phyloP scores from a whole-genome alignment of 202 grass and related monocot genomes.

The Schoenoplectus tabernaemontani region DNA sequence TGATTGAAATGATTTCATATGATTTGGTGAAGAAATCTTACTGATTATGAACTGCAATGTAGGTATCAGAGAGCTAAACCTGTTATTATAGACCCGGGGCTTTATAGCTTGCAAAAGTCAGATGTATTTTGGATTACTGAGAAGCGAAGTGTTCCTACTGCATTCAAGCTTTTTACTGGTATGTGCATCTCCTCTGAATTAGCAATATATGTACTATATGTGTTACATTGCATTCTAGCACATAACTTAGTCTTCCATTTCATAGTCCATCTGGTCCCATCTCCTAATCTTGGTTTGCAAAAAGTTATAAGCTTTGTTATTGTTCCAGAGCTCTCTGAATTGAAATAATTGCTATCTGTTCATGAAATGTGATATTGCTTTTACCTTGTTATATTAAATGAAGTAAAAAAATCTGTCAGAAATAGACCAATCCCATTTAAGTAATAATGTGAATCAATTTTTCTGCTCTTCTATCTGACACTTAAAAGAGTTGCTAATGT shows the following conservation, averaged over 20 bases:
- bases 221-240: not conserved
- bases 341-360: not conserved
- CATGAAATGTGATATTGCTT: not conserved
- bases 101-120: constrained; percentile 80
- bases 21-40: not conserved
- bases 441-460: not conserved
- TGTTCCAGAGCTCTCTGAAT: not conserved
- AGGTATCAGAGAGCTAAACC: constrained; percentile 92
- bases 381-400: not conserved
- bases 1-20: too few relatives aligned
- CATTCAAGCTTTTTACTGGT: constrained; percentile 99
- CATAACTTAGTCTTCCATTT: not conserved
- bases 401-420: not conserved
- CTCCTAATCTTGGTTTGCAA: not conserved
- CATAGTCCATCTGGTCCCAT: not conserved
- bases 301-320: not conserved
- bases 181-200: constrained; percentile 3
- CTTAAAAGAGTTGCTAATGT: not conserved
- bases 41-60: constrained; percentile 25
- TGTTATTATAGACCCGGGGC: constrained; percentile 86
- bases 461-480: not conserved
- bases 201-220: not conserved
- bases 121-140: constrained; percentile 98
- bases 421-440: not conserved
- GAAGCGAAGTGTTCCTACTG: constrained; percentile 90